Evolutionary conservation across 768 basidiomycete species (phyloP), one percentile per base, ranked within the genome.

Genomic region (Mrakia hoshinonis): DNA sequence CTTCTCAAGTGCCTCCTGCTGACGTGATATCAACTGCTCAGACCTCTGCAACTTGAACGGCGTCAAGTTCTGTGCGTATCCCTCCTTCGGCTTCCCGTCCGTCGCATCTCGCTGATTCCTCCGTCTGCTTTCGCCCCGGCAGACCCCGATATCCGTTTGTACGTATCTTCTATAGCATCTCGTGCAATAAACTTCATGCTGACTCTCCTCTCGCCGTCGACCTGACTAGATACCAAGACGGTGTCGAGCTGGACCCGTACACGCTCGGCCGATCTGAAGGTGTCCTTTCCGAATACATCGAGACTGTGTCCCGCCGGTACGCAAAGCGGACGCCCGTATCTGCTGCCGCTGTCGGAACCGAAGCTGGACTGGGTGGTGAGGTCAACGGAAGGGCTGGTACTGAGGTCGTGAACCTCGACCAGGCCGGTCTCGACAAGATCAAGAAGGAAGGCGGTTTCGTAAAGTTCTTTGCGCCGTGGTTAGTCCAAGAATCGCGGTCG

Each of bases 381-480:
- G 54, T 38, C 12, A 15, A 43, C 26, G 43, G 55, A 46, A 20
- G 49, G 22, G 60, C 58, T 24, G 60, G 70, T 6, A 78, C 18
- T 83, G 84, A 78, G 43, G 81, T 84, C 0, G 61, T 82, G 9
- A 76, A 79, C 15, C 78, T 85, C 34, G 79, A 82, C 64, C 69
- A 75, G 68, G 72, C 67, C 4, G 71, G 66, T 12, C 67, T 81
- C 26, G 76, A 77, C n/a, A 63, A 48, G 11, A 83, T 60, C 79
- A 85, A 64, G 78, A 84, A 51, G 2, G 61, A 74, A 13, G 83
- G 86, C 1, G 80, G 83, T 1, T 86, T 89, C 75, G 81, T 89
- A 78, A 88, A 89, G 77, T 98, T 90, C 82, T 98, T 85, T 78
- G 95, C 93, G 0, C 94, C 94, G 0, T 98, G 94, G 89, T 86